phyloP scores from a whole-genome alignment of 2,329 filamentous ascomycete genomes.

The Penicillium sp. region DNA sequence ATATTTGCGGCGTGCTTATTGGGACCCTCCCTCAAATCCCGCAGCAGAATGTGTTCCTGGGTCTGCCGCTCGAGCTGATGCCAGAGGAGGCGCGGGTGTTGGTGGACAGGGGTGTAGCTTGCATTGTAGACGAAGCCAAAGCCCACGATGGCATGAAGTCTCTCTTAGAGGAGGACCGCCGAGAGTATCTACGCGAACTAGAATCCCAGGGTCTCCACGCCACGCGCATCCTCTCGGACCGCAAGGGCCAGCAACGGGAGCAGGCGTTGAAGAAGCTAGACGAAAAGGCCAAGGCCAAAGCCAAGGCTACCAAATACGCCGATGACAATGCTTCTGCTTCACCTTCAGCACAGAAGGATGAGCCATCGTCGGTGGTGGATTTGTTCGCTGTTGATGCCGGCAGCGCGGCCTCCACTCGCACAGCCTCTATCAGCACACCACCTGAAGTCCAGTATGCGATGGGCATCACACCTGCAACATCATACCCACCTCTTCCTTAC shows the following conservation, averaged over 20 bases:
- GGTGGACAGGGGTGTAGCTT: constrained; percentile 69
- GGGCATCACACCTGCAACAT: constrained; percentile 50
- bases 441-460: constrained; percentile 18
- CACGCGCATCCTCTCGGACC: constrained; percentile 44
- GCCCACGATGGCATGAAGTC: constrained; percentile 64
- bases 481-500: constrained; percentile 41
- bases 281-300: constrained; percentile 27
- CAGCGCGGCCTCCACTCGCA: constrained; percentile 12
- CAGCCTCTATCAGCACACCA: constrained; percentile 12
- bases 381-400: constrained; percentile 22
- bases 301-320: constrained; percentile 14
- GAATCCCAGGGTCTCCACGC: constrained; percentile 53
- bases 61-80: constrained; percentile 82
- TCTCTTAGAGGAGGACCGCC: constrained; percentile 55
- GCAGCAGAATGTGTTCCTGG: constrained; percentile 90
- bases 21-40: constrained; percentile 88
- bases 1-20: constrained; percentile 79
- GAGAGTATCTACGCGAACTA: constrained; percentile 57
- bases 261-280: constrained; percentile 49
- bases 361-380: constrained; percentile 14
- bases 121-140: constrained; percentile 72
- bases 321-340: constrained; percentile 3
- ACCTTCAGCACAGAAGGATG: constrained; percentile 4
- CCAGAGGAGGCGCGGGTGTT: constrained; percentile 82
- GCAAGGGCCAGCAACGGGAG: constrained; percentile 49